Evolutionary conservation across 1,284 basidiomycete genomes (phyloP).

Genomic region (Gomphus bonarii): DNA sequence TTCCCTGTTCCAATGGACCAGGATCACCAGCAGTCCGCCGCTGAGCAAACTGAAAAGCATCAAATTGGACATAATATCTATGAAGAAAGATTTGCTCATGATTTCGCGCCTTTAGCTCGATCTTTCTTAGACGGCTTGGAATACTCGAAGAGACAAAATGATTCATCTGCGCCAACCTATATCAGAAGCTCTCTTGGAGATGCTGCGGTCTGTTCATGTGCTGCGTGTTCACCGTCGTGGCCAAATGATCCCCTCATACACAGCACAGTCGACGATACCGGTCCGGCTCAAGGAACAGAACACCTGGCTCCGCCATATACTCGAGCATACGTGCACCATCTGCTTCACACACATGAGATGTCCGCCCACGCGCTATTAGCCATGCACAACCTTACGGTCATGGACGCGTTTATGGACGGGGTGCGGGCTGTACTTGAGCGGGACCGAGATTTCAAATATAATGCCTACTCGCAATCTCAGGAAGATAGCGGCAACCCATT

Average conservation of each 20-base stretch:
- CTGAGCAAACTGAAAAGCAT: conserved; percentile 20
- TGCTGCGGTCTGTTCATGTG: conserved; percentile 37
- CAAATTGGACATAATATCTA: conserved; percentile 68
- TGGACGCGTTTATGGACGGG: conserved; percentile 52
- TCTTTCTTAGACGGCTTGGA: conserved; percentile 24
- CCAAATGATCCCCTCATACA: conserved; percentile 34
- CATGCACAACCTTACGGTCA: conserved; percentile 61
- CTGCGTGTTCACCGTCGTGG: conserved; percentile 48
- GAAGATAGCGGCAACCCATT: background rate
- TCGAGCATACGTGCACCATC: conserved; percentile 72
- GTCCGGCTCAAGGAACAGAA: conserved; percentile 7
- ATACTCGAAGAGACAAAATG: conserved; percentile 2
- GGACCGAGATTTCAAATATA: background rate
- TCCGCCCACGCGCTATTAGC: conserved; percentile 62
- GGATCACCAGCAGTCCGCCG: background rate
- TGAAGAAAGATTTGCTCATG: conserved; percentile 39
- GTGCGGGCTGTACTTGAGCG: conserved; percentile 35
- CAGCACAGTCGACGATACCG: conserved; percentile 33
- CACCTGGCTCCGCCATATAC: conserved; percentile 32
- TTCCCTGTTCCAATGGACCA: conserved; percentile 42
- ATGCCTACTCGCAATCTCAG: background rate
- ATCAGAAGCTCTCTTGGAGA: background rate
- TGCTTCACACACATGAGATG: conserved; percentile 82
- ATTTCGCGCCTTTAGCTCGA: conserved; percentile 46
- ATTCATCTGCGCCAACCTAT: background rate